A percentile compares a stretch with the other conserved stretches of the same genome.
These are phyloP conservation scores for Boletus insuetus DNA, from an alignment of 768 basidiomycete genomes.

Conservation along the genomic window DNA sequence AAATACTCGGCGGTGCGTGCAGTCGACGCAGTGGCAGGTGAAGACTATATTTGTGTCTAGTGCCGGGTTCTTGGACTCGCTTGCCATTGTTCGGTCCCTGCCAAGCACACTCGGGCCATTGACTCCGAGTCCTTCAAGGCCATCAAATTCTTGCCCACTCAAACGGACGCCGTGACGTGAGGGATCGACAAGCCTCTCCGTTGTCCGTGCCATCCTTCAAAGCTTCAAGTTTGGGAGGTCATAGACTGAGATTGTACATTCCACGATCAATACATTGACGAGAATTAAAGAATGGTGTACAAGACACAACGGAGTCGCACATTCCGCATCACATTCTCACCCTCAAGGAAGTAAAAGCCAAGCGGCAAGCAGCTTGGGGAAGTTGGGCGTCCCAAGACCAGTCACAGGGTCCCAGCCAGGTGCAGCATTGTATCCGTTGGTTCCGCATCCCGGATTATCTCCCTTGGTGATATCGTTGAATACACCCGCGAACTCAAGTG, in stretches of 20 bases:
- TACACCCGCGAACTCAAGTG: not conserved
- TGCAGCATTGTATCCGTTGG: constrained; percentile 33
- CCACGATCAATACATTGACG: no score
- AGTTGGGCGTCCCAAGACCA: constrained; percentile 44
- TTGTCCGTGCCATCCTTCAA: no score
- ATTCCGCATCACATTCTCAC: not conserved
- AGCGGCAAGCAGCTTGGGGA: constrained; percentile 33
- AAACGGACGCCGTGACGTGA: no score
- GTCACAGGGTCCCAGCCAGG: constrained; percentile 45
- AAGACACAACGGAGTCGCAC: not conserved
- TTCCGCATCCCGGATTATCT: constrained; percentile 43
- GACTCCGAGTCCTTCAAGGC: no score
- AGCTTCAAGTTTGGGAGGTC: no score
- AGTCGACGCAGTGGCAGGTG: not conserved
- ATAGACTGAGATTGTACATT: no score
- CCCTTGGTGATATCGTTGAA: constrained; percentile 47
- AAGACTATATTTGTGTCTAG: no score
- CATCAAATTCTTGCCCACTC: no score
- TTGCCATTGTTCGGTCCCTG: constrained; percentile 19
- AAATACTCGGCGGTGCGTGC: not conserved
- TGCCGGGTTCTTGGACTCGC: not conserved
- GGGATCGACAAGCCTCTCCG: no score
- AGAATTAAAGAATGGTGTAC: no score
- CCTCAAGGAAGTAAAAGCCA: constrained; percentile 39
- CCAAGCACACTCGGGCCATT: no score